phyloP scores from a whole-genome alignment of 1,284 basidiomycete genomes.

The Anthracocystis walkeri region DNA sequence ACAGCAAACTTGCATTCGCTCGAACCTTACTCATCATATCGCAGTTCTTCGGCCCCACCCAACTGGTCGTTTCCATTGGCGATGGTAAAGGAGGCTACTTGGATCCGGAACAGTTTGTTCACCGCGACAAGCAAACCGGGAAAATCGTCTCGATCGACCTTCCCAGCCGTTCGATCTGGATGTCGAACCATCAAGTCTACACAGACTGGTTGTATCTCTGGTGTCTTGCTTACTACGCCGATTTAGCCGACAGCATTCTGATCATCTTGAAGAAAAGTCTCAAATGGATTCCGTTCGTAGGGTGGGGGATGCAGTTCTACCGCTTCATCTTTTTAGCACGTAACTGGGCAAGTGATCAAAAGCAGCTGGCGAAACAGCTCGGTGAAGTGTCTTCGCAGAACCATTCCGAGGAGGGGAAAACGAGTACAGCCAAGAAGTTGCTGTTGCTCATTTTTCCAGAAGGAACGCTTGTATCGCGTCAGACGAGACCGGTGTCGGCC shows the following conservation, averaged over 20 bases:
- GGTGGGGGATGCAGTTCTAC: constrained; percentile 65
- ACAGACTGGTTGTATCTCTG: constrained; percentile 67
- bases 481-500: constrained; percentile 55
- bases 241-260: constrained; percentile 51
- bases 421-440: constrained; percentile 42
- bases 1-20: constrained; percentile 55
- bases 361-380: constrained; percentile 49
- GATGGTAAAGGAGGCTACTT: constrained; percentile 51
- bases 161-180: constrained; percentile 52
- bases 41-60: constrained; percentile 61
- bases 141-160: constrained; percentile 40
- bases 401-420: constrained; percentile 1
- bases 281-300: constrained; percentile 62
- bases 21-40: constrained; percentile 51
- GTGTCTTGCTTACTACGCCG: constrained; percentile 60
- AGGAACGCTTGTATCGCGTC: constrained; percentile 58
- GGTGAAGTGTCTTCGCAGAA: constrained; percentile 30
- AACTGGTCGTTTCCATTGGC: constrained; percentile 54
- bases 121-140: constrained; percentile 40
- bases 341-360: constrained; percentile 56
- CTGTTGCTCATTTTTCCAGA: constrained; percentile 64
- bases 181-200: constrained; percentile 64
- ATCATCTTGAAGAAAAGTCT: constrained; percentile 61
- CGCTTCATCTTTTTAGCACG: constrained; percentile 62
- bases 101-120: constrained; percentile 54